Percentiles rank a stretch among this genome's conserved stretches.
Evolutionary conservation across 768 basidiomycete species (phyloP).

Genomic region (Leccinum sublutescens): DNA sequence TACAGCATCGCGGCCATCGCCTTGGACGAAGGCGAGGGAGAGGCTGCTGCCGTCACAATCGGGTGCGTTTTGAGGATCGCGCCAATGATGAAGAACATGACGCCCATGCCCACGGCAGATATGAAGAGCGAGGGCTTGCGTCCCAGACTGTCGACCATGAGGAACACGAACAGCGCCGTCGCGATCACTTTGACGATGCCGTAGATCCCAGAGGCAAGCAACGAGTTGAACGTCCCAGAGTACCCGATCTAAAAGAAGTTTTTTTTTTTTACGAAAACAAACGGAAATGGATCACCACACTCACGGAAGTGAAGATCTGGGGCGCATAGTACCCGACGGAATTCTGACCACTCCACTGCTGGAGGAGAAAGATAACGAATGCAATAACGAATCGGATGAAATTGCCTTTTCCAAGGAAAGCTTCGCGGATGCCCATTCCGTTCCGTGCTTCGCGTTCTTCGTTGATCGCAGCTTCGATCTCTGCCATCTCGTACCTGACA

Average conservation of each 20-base stretch:
- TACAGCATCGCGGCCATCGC: conserved; percentile 88
- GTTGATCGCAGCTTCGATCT: conserved; percentile 76
- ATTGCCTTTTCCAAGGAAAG: conserved; percentile 81
- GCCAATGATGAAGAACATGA: conserved; percentile 79
- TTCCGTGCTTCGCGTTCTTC: conserved; percentile 67
- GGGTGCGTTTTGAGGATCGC: conserved; percentile 81
- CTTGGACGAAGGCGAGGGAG: conserved; percentile 53
- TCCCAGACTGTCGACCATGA: conserved; percentile 65
- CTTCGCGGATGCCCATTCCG: conserved; percentile 67
- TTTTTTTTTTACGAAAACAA: neutral
- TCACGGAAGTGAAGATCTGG: conserved; percentile 65
- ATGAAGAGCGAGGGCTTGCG: conserved; percentile 70
- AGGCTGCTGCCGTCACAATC: conserved; percentile 37
- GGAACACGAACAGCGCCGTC: conserved; percentile 63
- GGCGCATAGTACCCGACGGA: conserved; percentile 77
- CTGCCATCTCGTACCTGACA: conserved; percentile 63
- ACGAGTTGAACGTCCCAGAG: conserved; percentile 52
- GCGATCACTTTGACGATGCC: conserved; percentile 66
- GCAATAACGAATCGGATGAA: conserved; percentile 83
- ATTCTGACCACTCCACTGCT: conserved; percentile 86
- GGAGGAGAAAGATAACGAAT: conserved; percentile 72
- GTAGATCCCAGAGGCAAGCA: conserved; percentile 74
- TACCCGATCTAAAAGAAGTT: conserved; percentile 53
- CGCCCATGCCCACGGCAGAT: conserved; percentile 77
- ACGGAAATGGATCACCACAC: conserved; percentile 8